Base-by-base conservation (phyloP, 768 basidiomycete genomes). In the Suillus luteus region DNA sequence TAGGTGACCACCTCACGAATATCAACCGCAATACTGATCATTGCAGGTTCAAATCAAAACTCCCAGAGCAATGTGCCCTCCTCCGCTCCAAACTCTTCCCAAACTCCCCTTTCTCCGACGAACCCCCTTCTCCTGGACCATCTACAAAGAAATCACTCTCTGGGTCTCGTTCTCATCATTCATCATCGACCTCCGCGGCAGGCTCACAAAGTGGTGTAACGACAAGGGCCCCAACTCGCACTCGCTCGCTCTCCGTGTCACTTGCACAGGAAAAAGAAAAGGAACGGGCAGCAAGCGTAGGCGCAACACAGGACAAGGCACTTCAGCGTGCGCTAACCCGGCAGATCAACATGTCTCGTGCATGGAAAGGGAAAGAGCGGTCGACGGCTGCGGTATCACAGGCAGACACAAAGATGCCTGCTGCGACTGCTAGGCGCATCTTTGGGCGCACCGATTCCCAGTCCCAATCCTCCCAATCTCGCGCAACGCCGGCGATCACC, bases 261-360 rank as follows among this genome's bases (percentile, higher is more conserved):
- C 81, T 92, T 6, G 86, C 87, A 10, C 85, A 87, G 65, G 89
- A 91, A 67, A 82, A 82, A 9, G 77, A 76, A 40, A 70, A 74
- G 19, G 75, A 77, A 48, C 76, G 78, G n/a, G 66, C 71, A 63
- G 65, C 70, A 79, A 67, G 77, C 69, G 55, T 77, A 78, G 70
- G 79, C 73, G 63, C 69, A 0, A 71, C 72, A 9, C 60, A 61
- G 60, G 73, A 70, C 3, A 67, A 68, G 48, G 73, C 76, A 7
- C 85, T 85, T 69, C 85, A 84, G 65, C 81, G 83, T 11, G 76
- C 83, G 1, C 75, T 91, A n/a, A 86, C 81, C 63, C 82, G 89
- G 38, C 90, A 92, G 71, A 80, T 92, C 66, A 92, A 88, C 75
- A 93, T 92, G 91, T 86, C 86, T 19, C 82, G 89, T 38, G 82